Evolutionary conservation across 345 rosid genomes (phyloP).

Genomic region (Punica granatum): DNA sequence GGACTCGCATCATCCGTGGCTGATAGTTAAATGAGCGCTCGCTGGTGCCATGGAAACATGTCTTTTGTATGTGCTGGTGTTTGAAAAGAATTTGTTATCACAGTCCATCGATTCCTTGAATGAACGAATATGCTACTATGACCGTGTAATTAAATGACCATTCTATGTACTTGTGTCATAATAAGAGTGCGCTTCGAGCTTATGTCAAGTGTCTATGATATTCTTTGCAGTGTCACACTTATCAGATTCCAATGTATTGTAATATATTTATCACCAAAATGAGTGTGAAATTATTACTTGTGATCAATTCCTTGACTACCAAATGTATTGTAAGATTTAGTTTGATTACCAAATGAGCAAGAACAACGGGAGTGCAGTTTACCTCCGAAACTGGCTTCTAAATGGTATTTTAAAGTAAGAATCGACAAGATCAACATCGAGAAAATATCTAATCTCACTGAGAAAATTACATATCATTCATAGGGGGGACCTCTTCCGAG

Average conservation of each 20-base stretch:
- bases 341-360: neutral
- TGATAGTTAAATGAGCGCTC: conserved; percentile 28
- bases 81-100: neutral
- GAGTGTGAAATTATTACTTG: too few relatives aligned
- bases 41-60: neutral
- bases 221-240: neutral
- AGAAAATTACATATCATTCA: neutral
- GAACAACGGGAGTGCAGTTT: neutral
- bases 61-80: neutral
- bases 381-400: neutral
- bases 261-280: too few relatives aligned
- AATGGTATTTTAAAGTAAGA: neutral
- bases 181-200: neutral
- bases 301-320: too few relatives aligned
- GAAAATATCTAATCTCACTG: neutral
- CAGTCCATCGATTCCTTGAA: neutral
- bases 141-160: conserved; percentile 1
- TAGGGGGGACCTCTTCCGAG: neutral
- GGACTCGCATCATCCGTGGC: conserved; percentile 58
- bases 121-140: neutral
- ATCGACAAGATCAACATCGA: neutral
- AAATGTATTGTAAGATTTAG: too few relatives aligned
- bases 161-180: neutral
- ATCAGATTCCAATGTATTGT: neutral
- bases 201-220: neutral